Conservation (phyloP, 257 asterid genomes). For the Leptodermis oblonga region DNA sequence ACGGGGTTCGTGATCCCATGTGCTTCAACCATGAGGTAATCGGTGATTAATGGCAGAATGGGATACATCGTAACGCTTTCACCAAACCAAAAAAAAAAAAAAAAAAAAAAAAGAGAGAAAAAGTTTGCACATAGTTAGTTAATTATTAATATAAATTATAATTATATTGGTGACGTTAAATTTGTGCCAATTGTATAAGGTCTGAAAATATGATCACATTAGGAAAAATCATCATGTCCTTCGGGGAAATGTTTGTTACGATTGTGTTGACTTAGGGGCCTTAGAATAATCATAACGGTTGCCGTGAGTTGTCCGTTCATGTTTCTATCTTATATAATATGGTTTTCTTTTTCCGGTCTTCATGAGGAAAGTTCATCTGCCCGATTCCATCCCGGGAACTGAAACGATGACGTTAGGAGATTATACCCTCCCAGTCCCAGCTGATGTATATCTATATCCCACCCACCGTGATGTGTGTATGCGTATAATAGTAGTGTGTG, state of each 20-base stretch:
- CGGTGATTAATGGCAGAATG: constrained; percentile 12
- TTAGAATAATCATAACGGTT: constrained; percentile 74
- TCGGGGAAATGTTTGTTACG: constrained; percentile 63
- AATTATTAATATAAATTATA: too few relatives aligned
- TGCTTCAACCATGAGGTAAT: constrained; percentile 34
- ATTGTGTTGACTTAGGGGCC: constrained; percentile 64
- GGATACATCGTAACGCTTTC: constrained; percentile 1
- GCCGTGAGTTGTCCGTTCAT: constrained; percentile 28
- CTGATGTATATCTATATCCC: too few relatives aligned
- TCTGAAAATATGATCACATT: neutral
- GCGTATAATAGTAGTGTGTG: constrained; percentile 4
- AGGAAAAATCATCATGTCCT: constrained; percentile 33
- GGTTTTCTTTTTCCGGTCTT: constrained; percentile 21
- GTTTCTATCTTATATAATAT: constrained; percentile 16
- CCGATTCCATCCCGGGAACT: constrained; percentile 41
- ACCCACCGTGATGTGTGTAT: neutral
- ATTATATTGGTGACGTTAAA: constrained; percentile 10
- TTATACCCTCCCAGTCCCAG: constrained; percentile 20
- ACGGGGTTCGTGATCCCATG: constrained; percentile 17
- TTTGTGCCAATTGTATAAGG: constrained; percentile 15
- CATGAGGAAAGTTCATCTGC: constrained; percentile 40
- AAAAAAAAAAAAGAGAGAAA: too few relatives aligned
- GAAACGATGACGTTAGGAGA: constrained; percentile 36
- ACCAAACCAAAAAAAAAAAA: neutral
- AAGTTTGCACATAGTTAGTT: neutral